Evolutionary conservation across 768 basidiomycete genomes (phyloP), one percentile per base, ranked within the genome.

Genomic region (Calocybe cyanea): DNA sequence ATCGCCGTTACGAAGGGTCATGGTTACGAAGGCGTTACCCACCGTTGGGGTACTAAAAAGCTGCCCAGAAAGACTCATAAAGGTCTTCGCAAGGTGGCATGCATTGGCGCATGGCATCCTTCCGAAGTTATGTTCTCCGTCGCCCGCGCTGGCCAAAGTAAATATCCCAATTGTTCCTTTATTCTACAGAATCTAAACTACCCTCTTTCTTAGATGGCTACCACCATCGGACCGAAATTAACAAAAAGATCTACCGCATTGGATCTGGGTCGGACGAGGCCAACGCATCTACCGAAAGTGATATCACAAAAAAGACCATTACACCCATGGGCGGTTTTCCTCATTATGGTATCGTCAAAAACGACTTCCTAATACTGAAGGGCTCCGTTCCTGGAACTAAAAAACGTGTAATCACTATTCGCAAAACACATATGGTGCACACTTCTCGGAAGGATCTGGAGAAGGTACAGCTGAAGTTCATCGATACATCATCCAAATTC

Each of bases 81-180:
- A 71, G 96, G 96, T 89, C 90, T 98, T 62, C 89, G 95, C 69
- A 98, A 99, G 78, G 96, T 99, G 53, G 95, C 95, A 64, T 95
- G 92, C 80, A 93, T 94, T 57, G 92, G 92, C 72, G 93, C 92
- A 65, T 95, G 92, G 92, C 92, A 95, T 79, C 93, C 92, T 66
- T 87, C 86, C 61, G 96, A 95, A 75, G 96, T 99, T 81, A 98
- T 98, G 95, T 98, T 92, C 84, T 94, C 93, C n/a, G 96, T 99
- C 60, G 96, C 94, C 51, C 94, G 96, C 78, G 94, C 96, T 57
- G 96, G 96, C 90, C 95, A 97, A 87, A 90, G 88, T 92, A 68
- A 59, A 91, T 77, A 48, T 14, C 13, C 19, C 25, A 5, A 7
- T 36, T 9, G n/a, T 3, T 40, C n/a, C 1, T 41, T 11, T 25